phyloP scores from a whole-genome alignment of 2,329 filamentous ascomycete genomes.

The Calonectria honghensis region DNA sequence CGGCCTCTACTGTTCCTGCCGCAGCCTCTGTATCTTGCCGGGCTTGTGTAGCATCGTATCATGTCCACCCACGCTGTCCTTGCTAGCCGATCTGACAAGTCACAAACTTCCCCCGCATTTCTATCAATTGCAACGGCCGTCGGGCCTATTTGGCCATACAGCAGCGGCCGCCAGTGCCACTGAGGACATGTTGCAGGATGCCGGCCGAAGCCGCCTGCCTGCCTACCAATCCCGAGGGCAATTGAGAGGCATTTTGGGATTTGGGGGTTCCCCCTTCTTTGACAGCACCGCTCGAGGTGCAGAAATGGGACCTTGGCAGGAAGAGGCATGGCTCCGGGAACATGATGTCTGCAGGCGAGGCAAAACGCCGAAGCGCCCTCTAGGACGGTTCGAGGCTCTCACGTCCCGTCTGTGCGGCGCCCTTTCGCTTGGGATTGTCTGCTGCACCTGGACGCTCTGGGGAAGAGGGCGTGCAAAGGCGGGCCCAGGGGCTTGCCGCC shows the following conservation, averaged over 20 bases:
- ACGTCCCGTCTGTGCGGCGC: slow-evolving; percentile 46
- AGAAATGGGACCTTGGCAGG: slow-evolving; percentile 10
- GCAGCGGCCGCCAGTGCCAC: slow-evolving; percentile 43
- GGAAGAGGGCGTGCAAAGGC: slow-evolving; percentile 42
- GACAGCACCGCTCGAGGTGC: slow-evolving; percentile 12
- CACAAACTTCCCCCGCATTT: slow-evolving; percentile 54
- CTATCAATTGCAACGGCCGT: slow-evolving; percentile 33
- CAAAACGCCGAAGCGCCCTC: slow-evolving; percentile 34
- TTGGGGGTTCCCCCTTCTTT: slow-evolving; percentile 38
- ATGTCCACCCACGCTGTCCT: slow-evolving; percentile 45
- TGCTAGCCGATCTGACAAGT: slow-evolving; percentile 52
- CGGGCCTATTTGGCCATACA: slow-evolving; percentile 39
- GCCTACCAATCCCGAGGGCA: slow-evolving; percentile 38
- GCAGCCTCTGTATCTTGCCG: slow-evolving; percentile 34
- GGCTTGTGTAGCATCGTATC: slow-evolving; percentile 49
- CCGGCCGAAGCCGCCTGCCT: slow-evolving; percentile 37
- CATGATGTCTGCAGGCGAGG: slow-evolving; percentile 28
- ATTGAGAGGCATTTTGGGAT: slow-evolving; percentile 23
- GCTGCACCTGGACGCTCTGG: slow-evolving; percentile 53
- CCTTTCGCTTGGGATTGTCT: slow-evolving; percentile 43
- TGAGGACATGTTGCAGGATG: slow-evolving; percentile 43
- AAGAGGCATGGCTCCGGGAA: not conserved
- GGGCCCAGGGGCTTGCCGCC: slow-evolving; percentile 39
- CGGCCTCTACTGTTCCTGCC: slow-evolving; percentile 36
- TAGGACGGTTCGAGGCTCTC: slow-evolving; percentile 17